These are phyloP conservation scores for Choiromyces venosus DNA, from an alignment of 495 filamentous ascomycete genomes.

Conservation along the genomic window DNA sequence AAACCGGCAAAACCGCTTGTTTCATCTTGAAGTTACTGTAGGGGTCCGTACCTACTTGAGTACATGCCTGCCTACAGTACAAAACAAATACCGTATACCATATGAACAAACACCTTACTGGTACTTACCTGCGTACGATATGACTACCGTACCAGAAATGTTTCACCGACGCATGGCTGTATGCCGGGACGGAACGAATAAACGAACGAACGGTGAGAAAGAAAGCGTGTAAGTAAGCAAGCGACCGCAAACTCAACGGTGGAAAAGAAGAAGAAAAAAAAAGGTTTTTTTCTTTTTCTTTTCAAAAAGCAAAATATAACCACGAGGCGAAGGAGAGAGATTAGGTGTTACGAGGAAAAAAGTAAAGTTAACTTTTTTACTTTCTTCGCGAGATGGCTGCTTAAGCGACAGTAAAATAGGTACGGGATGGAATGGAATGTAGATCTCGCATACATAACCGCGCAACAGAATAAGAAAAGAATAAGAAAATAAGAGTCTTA, in stretches of 20 bases:
- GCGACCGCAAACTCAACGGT: not conserved
- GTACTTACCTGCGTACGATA: not conserved
- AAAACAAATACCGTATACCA: not conserved
- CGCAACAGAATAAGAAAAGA: not conserved
- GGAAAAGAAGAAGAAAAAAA: not conserved
- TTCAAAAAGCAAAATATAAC: not conserved
- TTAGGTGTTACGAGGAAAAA: not conserved
- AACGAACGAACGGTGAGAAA: too few relatives aligned
- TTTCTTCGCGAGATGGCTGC: not conserved
- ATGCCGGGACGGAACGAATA: too few relatives aligned
- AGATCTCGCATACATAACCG: not conserved
- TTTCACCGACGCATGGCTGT: not conserved
- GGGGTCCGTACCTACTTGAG: too few relatives aligned
- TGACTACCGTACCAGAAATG: not conserved
- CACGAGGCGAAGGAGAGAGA: too few relatives aligned
- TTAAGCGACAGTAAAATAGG: not conserved
- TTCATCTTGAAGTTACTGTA: too few relatives aligned
- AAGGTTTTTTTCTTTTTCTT: too few relatives aligned
- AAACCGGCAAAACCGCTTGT: too few relatives aligned
- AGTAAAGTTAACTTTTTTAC: not conserved
- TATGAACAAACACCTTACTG: not conserved
- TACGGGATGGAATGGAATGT: too few relatives aligned
- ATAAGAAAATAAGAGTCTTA: not conserved
- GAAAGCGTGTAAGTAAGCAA: too few relatives aligned
- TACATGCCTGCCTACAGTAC: too few relatives aligned